phyloP scores from a whole-genome alignment of 78 protist genomes.

The slime mould (Dictyostelium discoideum) region DNA sequence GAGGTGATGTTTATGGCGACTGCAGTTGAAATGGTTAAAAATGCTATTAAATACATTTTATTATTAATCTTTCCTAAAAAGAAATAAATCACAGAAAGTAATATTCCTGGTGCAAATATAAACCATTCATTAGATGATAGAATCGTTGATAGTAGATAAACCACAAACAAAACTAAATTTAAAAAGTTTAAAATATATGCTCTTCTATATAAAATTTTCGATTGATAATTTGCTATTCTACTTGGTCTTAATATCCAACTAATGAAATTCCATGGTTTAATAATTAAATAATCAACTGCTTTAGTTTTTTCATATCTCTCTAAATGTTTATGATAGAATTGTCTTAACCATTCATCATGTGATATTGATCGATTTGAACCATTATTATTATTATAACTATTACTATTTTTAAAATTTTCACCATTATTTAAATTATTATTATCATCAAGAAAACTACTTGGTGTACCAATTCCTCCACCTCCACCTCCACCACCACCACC shows the following conservation, averaged over 20 bases:
- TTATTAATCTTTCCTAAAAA: conserved; percentile 14
- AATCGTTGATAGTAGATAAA: background rate
- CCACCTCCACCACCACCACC: background rate
- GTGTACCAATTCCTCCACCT: background rate
- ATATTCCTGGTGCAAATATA: conserved; percentile 32
- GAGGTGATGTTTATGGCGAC: conserved; percentile 29
- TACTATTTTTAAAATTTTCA: background rate
- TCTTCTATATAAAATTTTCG: conserved; percentile 50
- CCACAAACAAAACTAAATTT: background rate
- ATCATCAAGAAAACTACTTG: background rate
- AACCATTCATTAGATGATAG: conserved; percentile 7
- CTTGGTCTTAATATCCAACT: conserved; percentile 16
- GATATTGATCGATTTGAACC: background rate
- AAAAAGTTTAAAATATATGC: background rate
- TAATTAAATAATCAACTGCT: background rate
- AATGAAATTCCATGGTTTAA: background rate
- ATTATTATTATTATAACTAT: background rate
- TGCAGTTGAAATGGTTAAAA: background rate
- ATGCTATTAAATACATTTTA: background rate
- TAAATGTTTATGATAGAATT: background rate
- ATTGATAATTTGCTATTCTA: conserved; percentile 12
- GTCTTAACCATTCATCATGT: conserved; percentile 7
- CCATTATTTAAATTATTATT: too few species aligned
- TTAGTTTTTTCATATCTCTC: background rate
- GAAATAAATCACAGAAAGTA: background rate